Evolutionary conservation across 2,329 filamentous ascomycete species (phyloP), one percentile per base, ranked within the genome.

Genomic region (Orbilia brochopaga): DNA sequence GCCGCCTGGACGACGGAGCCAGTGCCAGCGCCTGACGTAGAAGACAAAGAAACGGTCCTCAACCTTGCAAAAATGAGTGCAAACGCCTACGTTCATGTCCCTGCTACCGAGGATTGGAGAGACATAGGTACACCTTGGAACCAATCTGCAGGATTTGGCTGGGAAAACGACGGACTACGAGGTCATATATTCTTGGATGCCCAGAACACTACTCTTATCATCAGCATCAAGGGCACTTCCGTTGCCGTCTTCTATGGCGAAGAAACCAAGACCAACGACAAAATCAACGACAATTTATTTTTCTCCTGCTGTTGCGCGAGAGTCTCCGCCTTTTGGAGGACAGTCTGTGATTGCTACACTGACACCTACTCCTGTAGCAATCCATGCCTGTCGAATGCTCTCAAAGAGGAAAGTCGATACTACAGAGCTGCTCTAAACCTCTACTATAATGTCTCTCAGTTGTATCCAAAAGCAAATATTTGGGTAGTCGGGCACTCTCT

Each of bases 211-310:
- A 97, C 93, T 0, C 84, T 97, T 59, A 87, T 97, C 46, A 94
- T 97, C 74, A 92, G 91, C 3, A 81, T 99, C 64, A 99, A 99
- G 81, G 94, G 93, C 60, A 97, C 92, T 0, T 90, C 88, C 0
- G 86, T 89, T 1, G 93, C 94, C 11, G 88, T 97, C 2, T 97
- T 97, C 78, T 93, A 97, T 79, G 94, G 94, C n/a, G 90, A 93
- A 40, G 93, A 92, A 57, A 97, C 94, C 0, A 97, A 93, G 0
- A 96, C 92, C 24, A 96, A 96, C 76, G 94, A 99, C 81, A 99
- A 99, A 81, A 83, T 92, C 77, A 99, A 97, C 79, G 94, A 99
- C 80, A 99, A 99, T 78, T 83, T 99, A 8, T 96, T 96, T 80
- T 97, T 97, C 81, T 96, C 92, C 78, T 99, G 94, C 81, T 99